Evolutionary conservation across 371 early-diverging fungal species (phyloP), one percentile per base, ranked within the genome.

Genomic region (Mucor indicus): DNA sequence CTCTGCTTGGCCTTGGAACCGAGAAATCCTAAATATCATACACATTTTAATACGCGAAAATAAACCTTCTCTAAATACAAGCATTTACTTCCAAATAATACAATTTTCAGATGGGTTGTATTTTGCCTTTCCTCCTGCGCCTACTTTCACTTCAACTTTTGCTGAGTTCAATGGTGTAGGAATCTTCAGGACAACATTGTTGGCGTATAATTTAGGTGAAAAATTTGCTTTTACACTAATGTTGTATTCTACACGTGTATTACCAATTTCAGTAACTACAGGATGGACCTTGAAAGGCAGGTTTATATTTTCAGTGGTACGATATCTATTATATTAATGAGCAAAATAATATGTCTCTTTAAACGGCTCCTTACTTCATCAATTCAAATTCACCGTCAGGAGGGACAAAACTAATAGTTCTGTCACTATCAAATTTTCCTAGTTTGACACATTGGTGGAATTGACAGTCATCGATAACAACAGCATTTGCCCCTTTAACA

Each of bases 331-430:
- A 20, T 23, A 3, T 27, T 29, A 27, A 27, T 27, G 11, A 27
- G 5, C 5, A 27, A 7, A 27, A 27, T 44, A 10, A 29, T 21
- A 21, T 37, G 6, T 29, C 0, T 17, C 16, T 38, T 3, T 31
- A n/a, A 25, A n/a, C n/a, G n/a, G n/a, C 7, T 27, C 20, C 54
- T 42, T 76, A 85, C 80, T 81, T 77, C 94, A 94, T 94, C 43
- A 94, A 75, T 64, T 92, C 94, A 69, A 92, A 94, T 64, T 94
- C 94, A 59, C 94, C 98, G 77, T 98, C 98, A 9, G 98, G 98
- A 20, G 98, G 98, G 50, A 97, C 95, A 71, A 95, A 98, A 27
- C 94, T 93, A 22, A 94, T 94, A 6, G 86, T 89, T 40, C 91
- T 69, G 35, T 90, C 89, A 27, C 69, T 79, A 51, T 91, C 92